Evolutionary conservation across 768 basidiomycete species (phyloP).

Genomic region (Tulasnella sp.): DNA sequence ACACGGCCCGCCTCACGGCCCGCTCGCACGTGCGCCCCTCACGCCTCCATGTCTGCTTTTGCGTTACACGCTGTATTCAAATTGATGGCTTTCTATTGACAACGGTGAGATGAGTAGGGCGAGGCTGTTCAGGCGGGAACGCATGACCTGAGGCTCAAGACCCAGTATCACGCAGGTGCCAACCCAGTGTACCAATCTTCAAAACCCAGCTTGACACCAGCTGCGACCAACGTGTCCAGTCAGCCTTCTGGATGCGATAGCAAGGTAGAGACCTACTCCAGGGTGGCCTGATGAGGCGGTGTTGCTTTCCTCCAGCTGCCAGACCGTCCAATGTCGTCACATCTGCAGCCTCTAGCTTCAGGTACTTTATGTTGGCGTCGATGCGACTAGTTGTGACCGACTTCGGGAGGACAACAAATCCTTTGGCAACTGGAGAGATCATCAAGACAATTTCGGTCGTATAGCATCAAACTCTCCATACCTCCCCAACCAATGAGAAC

Average conservation of each 20-base stretch:
- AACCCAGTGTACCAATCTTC: slow-evolving; percentile 16
- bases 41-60: no score
- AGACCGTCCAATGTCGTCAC: slow-evolving; percentile 17
- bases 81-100: no score
- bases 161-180: no score
- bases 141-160: no score
- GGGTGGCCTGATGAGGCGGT: slow-evolving; percentile 16
- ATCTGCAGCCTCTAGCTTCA: slow-evolving; percentile 9
- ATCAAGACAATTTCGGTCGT: not conserved
- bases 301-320: slow-evolving; percentile 14
- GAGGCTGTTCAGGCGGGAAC: no score
- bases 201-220: slow-evolving; percentile 14
- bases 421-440: slow-evolving; percentile 41
- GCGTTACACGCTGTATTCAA: no score
- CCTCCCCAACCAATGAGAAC: slow-evolving; percentile 24
- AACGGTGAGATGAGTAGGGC: no score
- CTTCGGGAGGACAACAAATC: slow-evolving; percentile 61
- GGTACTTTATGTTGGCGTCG: slow-evolving; percentile 11
- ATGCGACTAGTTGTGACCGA: slow-evolving; percentile 63
- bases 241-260: not conserved
- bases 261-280: slow-evolving; percentile 1
- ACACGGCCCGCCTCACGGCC: no score
- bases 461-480: not conserved
- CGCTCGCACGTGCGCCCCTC: no score
- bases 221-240: not conserved